A percentile compares a stretch with the other conserved stretches of the same genome.
These are phyloP conservation scores for Parathielavia hyrcaniae DNA, from an alignment of 495 filamentous ascomycete species.

Conservation along the genomic window DNA sequence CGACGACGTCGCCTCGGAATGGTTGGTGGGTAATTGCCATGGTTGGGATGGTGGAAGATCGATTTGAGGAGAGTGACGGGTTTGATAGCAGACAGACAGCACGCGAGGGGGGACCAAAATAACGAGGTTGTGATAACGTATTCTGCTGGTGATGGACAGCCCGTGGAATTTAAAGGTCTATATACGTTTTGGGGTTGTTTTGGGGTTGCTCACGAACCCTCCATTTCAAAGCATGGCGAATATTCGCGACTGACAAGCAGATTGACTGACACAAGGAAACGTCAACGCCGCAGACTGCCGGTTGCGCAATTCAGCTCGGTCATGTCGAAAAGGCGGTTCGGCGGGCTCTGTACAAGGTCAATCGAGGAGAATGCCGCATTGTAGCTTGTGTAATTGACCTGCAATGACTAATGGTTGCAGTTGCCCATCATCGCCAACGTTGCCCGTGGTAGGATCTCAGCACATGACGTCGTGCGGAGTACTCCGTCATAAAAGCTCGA, in stretches of 20 bases:
- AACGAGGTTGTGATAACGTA: not conserved
- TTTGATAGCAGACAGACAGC: not conserved
- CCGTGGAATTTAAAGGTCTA: not conserved
- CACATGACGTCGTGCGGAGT: too few species aligned
- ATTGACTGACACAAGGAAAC: not conserved
- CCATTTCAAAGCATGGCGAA: slow-evolving; percentile 14
- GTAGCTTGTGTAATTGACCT: not conserved
- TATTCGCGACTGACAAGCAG: not conserved
- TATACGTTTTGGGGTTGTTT: not conserved
- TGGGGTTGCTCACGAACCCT: not conserved
- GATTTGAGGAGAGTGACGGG: not conserved
- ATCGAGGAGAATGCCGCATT: not conserved
- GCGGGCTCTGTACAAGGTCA: not conserved
- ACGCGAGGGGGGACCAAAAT: not conserved
- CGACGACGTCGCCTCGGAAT: slow-evolving; percentile 57
- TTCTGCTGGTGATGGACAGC: too few species aligned
- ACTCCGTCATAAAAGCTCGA: too few species aligned
- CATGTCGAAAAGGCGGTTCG: slow-evolving; percentile 2
- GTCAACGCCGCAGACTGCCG: not conserved
- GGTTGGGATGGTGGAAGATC: not conserved
- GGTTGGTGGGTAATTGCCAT: slow-evolving; percentile 36
- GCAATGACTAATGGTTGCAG: not conserved
- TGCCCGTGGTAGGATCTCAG: not conserved
- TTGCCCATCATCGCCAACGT: not conserved
- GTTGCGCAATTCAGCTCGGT: slow-evolving; percentile 14